phyloP scores from a whole-genome alignment of 352 stramenopile genomes.

The Globisporangium viniferum region DNA sequence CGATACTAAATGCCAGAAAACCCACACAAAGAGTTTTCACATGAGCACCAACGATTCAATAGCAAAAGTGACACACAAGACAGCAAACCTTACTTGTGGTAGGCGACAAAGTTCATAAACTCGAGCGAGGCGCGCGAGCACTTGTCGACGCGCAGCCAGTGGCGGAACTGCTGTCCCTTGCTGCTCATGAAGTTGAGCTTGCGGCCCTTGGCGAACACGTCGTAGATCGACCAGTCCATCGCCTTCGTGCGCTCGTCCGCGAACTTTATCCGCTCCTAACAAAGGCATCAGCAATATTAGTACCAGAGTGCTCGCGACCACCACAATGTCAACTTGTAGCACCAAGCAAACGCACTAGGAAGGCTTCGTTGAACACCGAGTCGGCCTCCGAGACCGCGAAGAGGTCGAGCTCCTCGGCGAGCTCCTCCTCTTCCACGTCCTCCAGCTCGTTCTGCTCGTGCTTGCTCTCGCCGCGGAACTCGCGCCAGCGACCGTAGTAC shows the following conservation, averaged over 20 bases:
- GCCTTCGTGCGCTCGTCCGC: constrained; percentile 75
- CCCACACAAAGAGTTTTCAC: not conserved
- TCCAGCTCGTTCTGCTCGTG: constrained; percentile 76
- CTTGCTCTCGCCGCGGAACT: constrained; percentile 80
- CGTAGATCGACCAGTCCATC: constrained; percentile 85
- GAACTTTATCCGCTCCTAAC: constrained; percentile 78
- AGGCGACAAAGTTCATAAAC: constrained; percentile 85
- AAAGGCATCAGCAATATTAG: not conserved
- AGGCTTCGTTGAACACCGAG: constrained; percentile 71
- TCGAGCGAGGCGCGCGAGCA: constrained; percentile 73
- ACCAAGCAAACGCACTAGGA: constrained; percentile 41
- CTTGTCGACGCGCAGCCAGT: constrained; percentile 66
- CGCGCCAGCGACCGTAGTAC: constrained; percentile 84
- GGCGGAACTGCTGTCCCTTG: constrained; percentile 57
- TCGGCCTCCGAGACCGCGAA: constrained; percentile 78
- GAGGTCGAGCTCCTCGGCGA: constrained; percentile 81
- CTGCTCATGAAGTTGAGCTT: constrained; percentile 86
- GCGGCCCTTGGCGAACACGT: constrained; percentile 70
- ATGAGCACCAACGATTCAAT: not conserved
- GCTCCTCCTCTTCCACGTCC: constrained; percentile 75
- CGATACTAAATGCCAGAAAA: constrained; percentile 46
- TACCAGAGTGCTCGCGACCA: not conserved
- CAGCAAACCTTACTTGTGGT: constrained; percentile 62
- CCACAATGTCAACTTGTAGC: not conserved
- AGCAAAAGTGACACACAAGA: not conserved